phyloP scores from a whole-genome alignment of 495 filamentous ascomycete species.

The Trypethelium eluteriae region DNA sequence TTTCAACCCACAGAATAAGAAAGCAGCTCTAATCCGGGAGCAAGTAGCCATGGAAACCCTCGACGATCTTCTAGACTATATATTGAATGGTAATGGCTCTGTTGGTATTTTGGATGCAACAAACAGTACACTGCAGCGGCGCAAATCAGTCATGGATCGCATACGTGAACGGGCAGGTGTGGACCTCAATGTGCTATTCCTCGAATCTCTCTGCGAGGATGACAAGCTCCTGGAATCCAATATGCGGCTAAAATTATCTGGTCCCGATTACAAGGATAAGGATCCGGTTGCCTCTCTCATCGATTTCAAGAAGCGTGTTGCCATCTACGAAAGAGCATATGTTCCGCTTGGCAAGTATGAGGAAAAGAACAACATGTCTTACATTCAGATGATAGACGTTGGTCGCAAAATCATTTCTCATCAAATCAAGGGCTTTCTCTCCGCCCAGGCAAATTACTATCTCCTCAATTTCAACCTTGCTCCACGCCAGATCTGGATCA shows the following conservation, averaged over 20 bases:
- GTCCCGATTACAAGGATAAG: constrained; percentile 90
- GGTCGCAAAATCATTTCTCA: constrained; percentile 87
- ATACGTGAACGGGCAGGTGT: constrained; percentile 78
- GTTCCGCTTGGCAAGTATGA: constrained; percentile 86
- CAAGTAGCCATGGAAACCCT: constrained; percentile 86
- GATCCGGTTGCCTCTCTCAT: constrained; percentile 73
- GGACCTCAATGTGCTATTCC: constrained; percentile 80
- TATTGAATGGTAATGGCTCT: constrained; percentile 71
- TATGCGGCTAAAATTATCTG: constrained; percentile 95
- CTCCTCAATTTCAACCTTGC: constrained; percentile 93
- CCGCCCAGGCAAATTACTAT: constrained; percentile 84
- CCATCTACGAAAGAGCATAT: constrained; percentile 87
- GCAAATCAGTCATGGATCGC: constrained; percentile 73
- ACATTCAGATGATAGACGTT: constrained; percentile 96
- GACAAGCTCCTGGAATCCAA: constrained; percentile 80
- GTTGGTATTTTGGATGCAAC: constrained; percentile 98
- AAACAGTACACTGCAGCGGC: constrained; percentile 82
- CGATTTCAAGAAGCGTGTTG: constrained; percentile 92
- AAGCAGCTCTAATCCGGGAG: constrained; percentile 75
- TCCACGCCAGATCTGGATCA: constrained; percentile 95
- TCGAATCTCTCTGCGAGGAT: constrained; percentile 89
- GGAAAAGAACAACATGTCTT: constrained; percentile 79
- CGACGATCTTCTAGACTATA: constrained; percentile 82
- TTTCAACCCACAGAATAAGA: constrained; percentile 84
- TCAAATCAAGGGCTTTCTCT: constrained; percentile 83